Evolutionary conservation across 2,329 filamentous ascomycete genomes (phyloP).

Genomic region (Pseudocercospora fuligena): DNA sequence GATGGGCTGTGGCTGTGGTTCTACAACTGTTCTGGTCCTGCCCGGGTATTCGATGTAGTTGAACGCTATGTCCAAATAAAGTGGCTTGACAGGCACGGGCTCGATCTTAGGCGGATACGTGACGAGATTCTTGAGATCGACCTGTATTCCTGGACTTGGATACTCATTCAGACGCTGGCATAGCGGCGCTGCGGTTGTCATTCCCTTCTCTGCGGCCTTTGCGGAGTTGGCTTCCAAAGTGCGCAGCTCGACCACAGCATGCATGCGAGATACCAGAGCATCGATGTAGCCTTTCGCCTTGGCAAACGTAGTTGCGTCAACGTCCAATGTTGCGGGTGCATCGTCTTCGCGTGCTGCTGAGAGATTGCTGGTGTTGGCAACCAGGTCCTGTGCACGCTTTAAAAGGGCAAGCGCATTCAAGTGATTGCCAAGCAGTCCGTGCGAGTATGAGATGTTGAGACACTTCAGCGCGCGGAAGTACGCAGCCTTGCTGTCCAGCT

Average conservation of each 20-base stretch:
- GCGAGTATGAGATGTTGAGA: constrained; percentile 82
- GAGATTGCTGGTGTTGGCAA: constrained; percentile 42
- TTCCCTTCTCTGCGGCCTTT: constrained; percentile 52
- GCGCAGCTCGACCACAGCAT: constrained; percentile 82
- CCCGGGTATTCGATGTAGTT: constrained; percentile 95
- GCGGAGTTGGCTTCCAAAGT: constrained; percentile 60
- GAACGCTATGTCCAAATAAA: constrained; percentile 96
- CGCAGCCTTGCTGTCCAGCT: constrained; percentile 75
- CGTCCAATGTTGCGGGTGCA: constrained; percentile 68
- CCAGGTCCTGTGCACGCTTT: constrained; percentile 70
- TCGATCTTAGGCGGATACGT: constrained; percentile 84
- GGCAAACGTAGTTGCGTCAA: constrained; percentile 63
- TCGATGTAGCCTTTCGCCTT: constrained; percentile 67
- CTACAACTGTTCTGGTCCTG: constrained; percentile 45
- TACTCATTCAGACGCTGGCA: constrained; percentile 78
- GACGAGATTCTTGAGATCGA: constrained; percentile 81
- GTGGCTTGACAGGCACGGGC: constrained; percentile 85
- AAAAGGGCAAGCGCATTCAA: constrained; percentile 86
- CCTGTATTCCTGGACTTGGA: constrained; percentile 61
- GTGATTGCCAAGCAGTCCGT: constrained; percentile 72
- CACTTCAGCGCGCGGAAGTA: constrained; percentile 93
- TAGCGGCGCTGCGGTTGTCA: constrained; percentile 61
- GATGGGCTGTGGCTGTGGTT: constrained; percentile 33
- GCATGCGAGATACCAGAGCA: constrained; percentile 77
- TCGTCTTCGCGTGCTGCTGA: constrained; percentile 35